Base-by-base conservation (phyloP, 208 protist genomes). In the Trypanosomatidae sp. region DNA sequence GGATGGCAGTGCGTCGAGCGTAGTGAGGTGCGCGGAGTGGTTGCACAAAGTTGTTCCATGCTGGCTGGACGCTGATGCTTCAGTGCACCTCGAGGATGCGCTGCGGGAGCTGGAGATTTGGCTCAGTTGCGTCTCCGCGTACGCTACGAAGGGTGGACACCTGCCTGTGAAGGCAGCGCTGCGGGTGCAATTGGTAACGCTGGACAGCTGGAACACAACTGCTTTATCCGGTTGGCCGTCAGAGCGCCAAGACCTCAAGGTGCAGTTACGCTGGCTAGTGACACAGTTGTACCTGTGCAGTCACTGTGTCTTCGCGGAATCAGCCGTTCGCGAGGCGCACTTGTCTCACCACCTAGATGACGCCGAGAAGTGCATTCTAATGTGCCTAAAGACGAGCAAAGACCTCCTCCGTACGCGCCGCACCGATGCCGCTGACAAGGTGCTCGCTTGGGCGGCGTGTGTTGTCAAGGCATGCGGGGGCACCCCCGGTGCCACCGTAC, bases 351-450 rank as follows among this genome's bases (percentile, higher is more conserved):
- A 94, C 74, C 66, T 64, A 39, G 49, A 79, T 19, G 88, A 94
- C 25, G 79, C 81, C 1, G 89, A 94, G 62, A 85, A 90, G 55
- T 92, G 85, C 78, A 81, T 94, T 28, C 39, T 96, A 1, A 90
- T 96, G 82, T 96, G 89, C 58, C 74, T 96, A 9, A 94, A 94
- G 71, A 88, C 90, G 22, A 79, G 81, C 52, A 91, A 89, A 22
- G 67, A 62, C 8, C 62, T 93, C 3, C 69, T 69, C 1, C 53
- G 36, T 28, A 13, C 22, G 15, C 17, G 19, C 46, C 22, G n/a
- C 15, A 19, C 39, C 1, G 73, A 55, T 2, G 56, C 44, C 30
- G 80, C 83, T 64, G 62, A 70, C 36, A 50, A 68, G 50, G 41
- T 89, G 41, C 39, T 94, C 19, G 13, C 43, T 22, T 73, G 70